Base-by-base conservation (phyloP, 1,139 yeast genomes). In the Geotrichum klebahnii region DNA sequence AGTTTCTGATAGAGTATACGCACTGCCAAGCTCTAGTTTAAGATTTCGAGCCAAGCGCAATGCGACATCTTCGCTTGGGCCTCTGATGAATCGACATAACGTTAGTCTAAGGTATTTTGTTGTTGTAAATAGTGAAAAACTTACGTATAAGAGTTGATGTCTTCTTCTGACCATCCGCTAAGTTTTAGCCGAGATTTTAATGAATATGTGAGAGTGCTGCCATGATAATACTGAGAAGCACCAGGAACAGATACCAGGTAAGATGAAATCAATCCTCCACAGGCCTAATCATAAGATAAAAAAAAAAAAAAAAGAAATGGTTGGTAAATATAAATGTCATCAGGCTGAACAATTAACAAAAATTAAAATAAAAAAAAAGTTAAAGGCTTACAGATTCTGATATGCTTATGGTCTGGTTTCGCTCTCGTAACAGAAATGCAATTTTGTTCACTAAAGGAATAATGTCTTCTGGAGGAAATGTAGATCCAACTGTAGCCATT, bases 211-310 rank as follows among this genome's bases (percentile, higher is more conserved):
- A 87, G 68, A 28, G 90, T 82, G 0, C 95, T 90, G 17, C 96
- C 96, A 56, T 84, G 85, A 61, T 84, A 87, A 67, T 84, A 87
- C 53, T 76, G 71, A 10, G 92, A 83, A 0, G 96, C 96, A 2
- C 96, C 95, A 0, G 95, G 90, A 2, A 84, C 80, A 0, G 92
- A 77, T 6, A 87, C 88, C 35, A 87, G 65, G 61, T 84, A 86
- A 0, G 95, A 86, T 4, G 94, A 82, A 8, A 87, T 70, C 26
- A 87, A 73, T 0, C 96, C 96, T 8, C 96, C 96, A 66, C 96
- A 87, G 0, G 95, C 95, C 65, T 62, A 31, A 2, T 23, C 33
- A 50, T 44, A 43, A 16, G 16, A 26, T 17, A 8, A 6, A 8
- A 35, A 19, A 17, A 23, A 3, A 17, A 19, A 16, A 28, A 10